Evolutionary conservation across 305 asterid genomes (phyloP), one percentile per base, ranked within the genome.

Genomic region (Plantago coronopus): DNA sequence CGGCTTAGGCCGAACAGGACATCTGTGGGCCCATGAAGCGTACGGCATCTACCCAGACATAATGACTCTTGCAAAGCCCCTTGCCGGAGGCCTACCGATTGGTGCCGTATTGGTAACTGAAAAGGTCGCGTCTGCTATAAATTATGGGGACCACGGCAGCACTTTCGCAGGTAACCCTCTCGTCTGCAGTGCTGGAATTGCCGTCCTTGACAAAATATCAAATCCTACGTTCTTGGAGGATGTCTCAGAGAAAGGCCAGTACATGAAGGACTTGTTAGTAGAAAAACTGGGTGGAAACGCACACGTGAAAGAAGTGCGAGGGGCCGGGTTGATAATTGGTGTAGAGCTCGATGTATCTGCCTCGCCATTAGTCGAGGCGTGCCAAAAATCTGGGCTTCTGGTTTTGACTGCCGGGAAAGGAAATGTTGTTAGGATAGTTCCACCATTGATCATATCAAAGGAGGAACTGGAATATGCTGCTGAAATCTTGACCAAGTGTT

Each of bases 131-230:
- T 65, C 80, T 13, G 80, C 95, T 73, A 91, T 91, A 17, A 78
- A 68, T 14, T 80, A 63, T 48, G 97, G 98, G 53, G 98, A 91
- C 64, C 98, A 91, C 5, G 98, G 95, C 61, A 88, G 97, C 89
- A 91, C 98, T 17, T 91, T 91, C 20, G 98, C 97, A 0, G 98
- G 98, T 12, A 76, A 81, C 70, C 97, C 99, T 51, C 95, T 93
- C 18, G 94, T 93, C 14, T 93, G 99, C 75, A 76, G 69, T 7
- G 97, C 94, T 34, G 99, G 87, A 48, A 75, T 82, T 8, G 68
- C 87, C 2, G 96, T 87, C 13, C 74, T 87, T 44, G 90, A 89
- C 46, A 93, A 93, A 72, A 93, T 93, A 58, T 82, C 95, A 1
- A 59, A 68, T 18, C 87, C 91, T 0, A 56, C 55, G 58, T 93